Evolutionary conservation across 768 basidiomycete species (phyloP).

Genomic region (Wakefieldia striispora): DNA sequence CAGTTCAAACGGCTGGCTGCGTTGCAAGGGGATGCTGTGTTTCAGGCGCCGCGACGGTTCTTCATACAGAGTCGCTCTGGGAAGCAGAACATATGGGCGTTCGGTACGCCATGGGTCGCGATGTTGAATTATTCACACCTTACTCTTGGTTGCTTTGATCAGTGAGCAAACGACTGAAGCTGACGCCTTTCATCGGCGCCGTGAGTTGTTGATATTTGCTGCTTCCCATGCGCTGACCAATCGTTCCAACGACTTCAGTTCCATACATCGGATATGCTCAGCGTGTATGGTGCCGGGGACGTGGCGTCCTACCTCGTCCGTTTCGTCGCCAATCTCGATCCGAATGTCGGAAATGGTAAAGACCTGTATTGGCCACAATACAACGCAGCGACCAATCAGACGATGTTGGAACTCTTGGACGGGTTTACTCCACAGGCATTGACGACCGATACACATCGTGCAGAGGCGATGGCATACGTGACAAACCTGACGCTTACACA

Average conservation of each 20-base stretch:
- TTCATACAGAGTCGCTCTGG: conserved; percentile 39
- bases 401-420: conserved; percentile 41
- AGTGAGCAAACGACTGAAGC: too few species aligned
- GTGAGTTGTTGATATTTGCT: conserved; percentile 24
- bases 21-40: conserved; percentile 48
- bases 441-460: conserved; percentile 44
- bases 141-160: too few species aligned
- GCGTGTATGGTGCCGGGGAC: conserved; percentile 40
- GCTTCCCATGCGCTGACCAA: neutral
- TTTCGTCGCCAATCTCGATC: conserved; percentile 20
- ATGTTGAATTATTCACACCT: too few species aligned
- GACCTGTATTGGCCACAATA: conserved; percentile 47
- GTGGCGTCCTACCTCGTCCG: conserved; percentile 37
- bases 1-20: too few species aligned
- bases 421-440: conserved; percentile 33
- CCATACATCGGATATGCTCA: conserved; percentile 46
- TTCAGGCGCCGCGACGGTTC: conserved; percentile 50
- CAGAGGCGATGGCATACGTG: conserved; percentile 36
- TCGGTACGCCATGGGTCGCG: too few species aligned
- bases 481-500: conserved; percentile 8
- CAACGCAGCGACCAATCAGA: conserved; percentile 28
- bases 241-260: conserved; percentile 23
- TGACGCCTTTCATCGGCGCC: conserved; percentile 46
- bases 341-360: conserved; percentile 35
- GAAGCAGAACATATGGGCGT: conserved; percentile 41